Evolutionary conservation across 2,329 filamentous ascomycete genomes (phyloP).

Genomic region (Trichophyton verrucosum): DNA sequence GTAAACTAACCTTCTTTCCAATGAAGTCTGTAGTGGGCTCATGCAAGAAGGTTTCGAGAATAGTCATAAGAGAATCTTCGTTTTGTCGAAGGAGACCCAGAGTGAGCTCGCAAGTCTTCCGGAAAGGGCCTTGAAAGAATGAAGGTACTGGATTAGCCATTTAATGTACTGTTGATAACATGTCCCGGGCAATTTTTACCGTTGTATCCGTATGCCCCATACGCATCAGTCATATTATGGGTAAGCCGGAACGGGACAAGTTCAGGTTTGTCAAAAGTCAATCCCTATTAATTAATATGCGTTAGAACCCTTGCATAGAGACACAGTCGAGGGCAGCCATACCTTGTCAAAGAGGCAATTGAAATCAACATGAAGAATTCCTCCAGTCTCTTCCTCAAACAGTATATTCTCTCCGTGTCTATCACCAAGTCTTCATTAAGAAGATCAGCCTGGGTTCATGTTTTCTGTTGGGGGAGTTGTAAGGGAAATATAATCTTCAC

Average conservation of each 20-base stretch:
- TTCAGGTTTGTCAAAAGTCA: constrained; percentile 90
- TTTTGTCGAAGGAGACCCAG: constrained; percentile 74
- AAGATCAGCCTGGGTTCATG: not conserved
- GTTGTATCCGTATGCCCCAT: constrained; percentile 89
- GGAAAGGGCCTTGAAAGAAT: constrained; percentile 53
- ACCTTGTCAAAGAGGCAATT: constrained; percentile 96
- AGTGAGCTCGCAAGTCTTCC: constrained; percentile 80
- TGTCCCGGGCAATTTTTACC: constrained; percentile 26
- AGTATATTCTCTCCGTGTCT: constrained; percentile 95
- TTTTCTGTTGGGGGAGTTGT: not conserved
- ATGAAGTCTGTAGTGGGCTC: constrained; percentile 92
- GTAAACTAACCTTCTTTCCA: constrained; percentile 48
- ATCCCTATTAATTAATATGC: constrained; percentile 37
- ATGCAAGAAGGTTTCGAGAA: constrained; percentile 92
- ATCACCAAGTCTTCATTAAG: constrained; percentile 56
- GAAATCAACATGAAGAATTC: constrained; percentile 96
- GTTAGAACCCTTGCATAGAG: not conserved
- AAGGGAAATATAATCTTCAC: constrained; percentile 9
- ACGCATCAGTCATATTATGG: constrained; percentile 96
- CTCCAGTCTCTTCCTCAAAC: constrained; percentile 84
- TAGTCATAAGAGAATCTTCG: constrained; percentile 93
- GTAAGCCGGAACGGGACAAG: constrained; percentile 91
- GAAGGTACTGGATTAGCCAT: not conserved
- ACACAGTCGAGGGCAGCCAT: not conserved
- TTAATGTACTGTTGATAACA: not conserved